A percentile compares a stretch with the other conserved stretches of the same genome.
These are phyloP conservation scores for Paracamarosporium sp. DNA, from an alignment of 2,329 filamentous ascomycete species.

Conservation along the genomic window DNA sequence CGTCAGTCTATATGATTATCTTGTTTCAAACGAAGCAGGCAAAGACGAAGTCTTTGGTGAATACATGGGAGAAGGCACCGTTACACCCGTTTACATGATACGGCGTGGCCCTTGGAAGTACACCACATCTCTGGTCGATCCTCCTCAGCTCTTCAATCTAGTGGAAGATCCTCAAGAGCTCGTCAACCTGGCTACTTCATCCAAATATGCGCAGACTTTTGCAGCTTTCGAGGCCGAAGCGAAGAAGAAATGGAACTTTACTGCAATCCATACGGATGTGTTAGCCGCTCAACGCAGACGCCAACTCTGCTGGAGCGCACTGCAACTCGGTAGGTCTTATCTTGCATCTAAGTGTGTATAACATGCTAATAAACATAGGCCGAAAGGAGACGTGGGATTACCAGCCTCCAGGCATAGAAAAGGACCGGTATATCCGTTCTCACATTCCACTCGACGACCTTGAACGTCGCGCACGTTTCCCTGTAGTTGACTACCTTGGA, in stretches of 20 bases:
- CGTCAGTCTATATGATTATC: constrained; percentile 64
- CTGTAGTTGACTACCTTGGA: constrained; percentile 58
- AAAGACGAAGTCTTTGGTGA: constrained; percentile 92
- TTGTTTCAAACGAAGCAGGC: constrained; percentile 56
- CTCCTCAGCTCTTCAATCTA: constrained; percentile 84
- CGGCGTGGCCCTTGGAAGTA: constrained; percentile 90
- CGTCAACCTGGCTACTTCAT: constrained; percentile 67
- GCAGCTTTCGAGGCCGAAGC: constrained; percentile 77
- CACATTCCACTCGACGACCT: constrained; percentile 82
- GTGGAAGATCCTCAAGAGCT: constrained; percentile 76
- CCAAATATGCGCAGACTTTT: constrained; percentile 50
- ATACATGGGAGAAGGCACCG: constrained; percentile 92
- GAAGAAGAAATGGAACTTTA: constrained; percentile 78
- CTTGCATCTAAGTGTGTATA: neutral
- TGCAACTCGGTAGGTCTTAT: constrained; percentile 72
- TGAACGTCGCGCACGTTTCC: constrained; percentile 77
- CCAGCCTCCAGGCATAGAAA: constrained; percentile 74
- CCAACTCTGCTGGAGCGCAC: constrained; percentile 78
- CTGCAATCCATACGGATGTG: constrained; percentile 76
- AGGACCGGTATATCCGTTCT: constrained; percentile 77
- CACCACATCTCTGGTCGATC: constrained; percentile 82
- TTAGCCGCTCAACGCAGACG: constrained; percentile 79
- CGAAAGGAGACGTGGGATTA: constrained; percentile 78
- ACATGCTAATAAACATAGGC: constrained; percentile 21
- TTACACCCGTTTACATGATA: constrained; percentile 93